Evolutionary conservation across 78 protist species (phyloP).

Genomic region (Neovahlkampfia damariscottae): DNA sequence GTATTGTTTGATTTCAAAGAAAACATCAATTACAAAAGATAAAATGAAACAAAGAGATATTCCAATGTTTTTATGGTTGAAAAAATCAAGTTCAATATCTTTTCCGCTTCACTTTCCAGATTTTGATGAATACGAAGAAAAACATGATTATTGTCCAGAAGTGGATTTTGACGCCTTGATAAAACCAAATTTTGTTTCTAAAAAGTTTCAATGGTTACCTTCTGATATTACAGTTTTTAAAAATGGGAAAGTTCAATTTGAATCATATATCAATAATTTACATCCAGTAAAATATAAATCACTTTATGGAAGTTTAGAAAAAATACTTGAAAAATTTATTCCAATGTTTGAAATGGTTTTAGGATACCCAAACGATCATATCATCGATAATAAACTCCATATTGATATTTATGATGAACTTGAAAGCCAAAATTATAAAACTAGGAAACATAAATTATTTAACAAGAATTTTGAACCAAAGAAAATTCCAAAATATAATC

Average conservation of each 20-base stretch:
- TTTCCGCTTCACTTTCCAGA: too few relatives aligned
- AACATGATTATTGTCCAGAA: neutral
- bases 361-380: neutral
- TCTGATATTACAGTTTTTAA: conserved; percentile 9
- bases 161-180: too few relatives aligned
- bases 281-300: conserved; percentile 21
- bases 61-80: too few relatives aligned
- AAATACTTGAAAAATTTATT: conserved; percentile 14
- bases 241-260: conserved; percentile 17
- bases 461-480: too few relatives aligned
- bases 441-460: too few relatives aligned
- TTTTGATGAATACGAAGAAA: too few relatives aligned
- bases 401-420: neutral
- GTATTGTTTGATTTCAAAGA: neutral
- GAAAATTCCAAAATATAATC: too few relatives aligned
- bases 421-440: neutral
- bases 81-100: too few relatives aligned
- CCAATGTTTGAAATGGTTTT: conserved; percentile 32
- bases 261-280: conserved; percentile 31
- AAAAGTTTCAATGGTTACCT: conserved; percentile 52
- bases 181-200: too few relatives aligned
- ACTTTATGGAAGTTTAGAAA: conserved; percentile 12
- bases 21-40: neutral
- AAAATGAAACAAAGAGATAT: neutral
- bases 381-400: neutral